A percentile compares a stretch with the other conserved stretches of the same genome.
Evolutionary conservation across 345 rosid genomes (phyloP).

Genomic region (sweet orange (Citrus sinensis)): DNA sequence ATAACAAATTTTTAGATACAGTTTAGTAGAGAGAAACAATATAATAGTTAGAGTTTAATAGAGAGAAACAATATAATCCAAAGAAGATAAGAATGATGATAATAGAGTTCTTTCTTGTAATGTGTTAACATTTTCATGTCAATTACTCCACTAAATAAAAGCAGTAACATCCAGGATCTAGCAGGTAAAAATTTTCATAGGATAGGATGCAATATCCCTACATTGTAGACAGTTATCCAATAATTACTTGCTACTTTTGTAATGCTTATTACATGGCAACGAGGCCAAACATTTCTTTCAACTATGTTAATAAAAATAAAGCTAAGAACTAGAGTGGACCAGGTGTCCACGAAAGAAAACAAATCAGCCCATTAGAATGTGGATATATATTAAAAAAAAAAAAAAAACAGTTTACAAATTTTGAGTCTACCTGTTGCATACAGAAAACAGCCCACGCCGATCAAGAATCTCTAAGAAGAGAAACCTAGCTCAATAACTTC

Average conservation of each 20-base stretch:
- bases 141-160: background rate
- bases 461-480: background rate
- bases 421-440: background rate
- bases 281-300: background rate
- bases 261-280: background rate
- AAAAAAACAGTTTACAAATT: background rate
- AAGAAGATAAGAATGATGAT: background rate
- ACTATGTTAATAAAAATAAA: background rate
- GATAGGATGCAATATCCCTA: background rate
- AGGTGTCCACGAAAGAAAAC: background rate
- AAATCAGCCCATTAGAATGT: background rate
- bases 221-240: background rate
- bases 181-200: background rate
- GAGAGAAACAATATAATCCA: slow-evolving; percentile 5
- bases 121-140: background rate
- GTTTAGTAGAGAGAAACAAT: slow-evolving; percentile 13
- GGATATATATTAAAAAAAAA: too few relatives aligned
- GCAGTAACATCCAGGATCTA: background rate
- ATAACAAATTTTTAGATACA: slow-evolving; percentile 8
- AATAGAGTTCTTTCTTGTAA: background rate
- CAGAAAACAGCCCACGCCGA: background rate
- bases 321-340: background rate
- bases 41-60: slow-evolving; percentile 1
- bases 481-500: background rate
- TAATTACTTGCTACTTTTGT: background rate